Percentiles rank a stretch among this genome's conserved stretches.
phyloP scores from a whole-genome alignment of 768 basidiomycete species.

The Obba rivulosa region DNA sequence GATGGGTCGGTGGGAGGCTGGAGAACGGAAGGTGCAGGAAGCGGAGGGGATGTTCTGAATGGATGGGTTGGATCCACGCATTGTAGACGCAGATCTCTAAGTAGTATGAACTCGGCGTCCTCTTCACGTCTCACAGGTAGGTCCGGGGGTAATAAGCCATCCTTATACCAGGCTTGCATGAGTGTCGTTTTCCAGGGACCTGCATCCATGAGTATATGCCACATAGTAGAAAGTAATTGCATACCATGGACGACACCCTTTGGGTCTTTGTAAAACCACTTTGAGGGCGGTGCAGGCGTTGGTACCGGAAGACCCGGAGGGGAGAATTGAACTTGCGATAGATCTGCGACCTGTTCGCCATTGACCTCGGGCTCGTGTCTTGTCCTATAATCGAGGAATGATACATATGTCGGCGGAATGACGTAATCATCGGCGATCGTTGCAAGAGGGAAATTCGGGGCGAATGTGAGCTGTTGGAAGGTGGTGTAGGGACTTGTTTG shows the following conservation, averaged over 20 bases:
- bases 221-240: conserved; percentile 17
- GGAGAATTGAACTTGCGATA: conserved; percentile 64
- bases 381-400: conserved; percentile 66
- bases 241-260: conserved; percentile 74
- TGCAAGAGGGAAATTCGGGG: conserved; percentile 84
- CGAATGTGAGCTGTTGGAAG: conserved; percentile 84
- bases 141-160: conserved; percentile 75
- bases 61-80: conserved; percentile 79
- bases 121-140: conserved; percentile 77
- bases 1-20: conserved; percentile 32
- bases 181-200: conserved; percentile 85
- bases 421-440: conserved; percentile 87
- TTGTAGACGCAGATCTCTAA: conserved; percentile 73
- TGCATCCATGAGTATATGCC: conserved; percentile 24
- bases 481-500: conserved; percentile 84
- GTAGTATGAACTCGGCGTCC: conserved; percentile 58
- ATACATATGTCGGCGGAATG: conserved; percentile 85
- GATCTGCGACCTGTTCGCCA: conserved; percentile 36
- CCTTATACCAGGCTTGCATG: conserved; percentile 89
- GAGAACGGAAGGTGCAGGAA: conserved; percentile 26
- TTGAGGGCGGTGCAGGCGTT: conserved; percentile 57
- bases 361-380: conserved; percentile 54
- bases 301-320: conserved; percentile 80
- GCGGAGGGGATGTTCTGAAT: conserved; percentile 47
- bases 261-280: conserved; percentile 83